These are phyloP conservation scores for Cercophora scortea DNA, from an alignment of 495 filamentous ascomycete species.

Conservation along the genomic window DNA sequence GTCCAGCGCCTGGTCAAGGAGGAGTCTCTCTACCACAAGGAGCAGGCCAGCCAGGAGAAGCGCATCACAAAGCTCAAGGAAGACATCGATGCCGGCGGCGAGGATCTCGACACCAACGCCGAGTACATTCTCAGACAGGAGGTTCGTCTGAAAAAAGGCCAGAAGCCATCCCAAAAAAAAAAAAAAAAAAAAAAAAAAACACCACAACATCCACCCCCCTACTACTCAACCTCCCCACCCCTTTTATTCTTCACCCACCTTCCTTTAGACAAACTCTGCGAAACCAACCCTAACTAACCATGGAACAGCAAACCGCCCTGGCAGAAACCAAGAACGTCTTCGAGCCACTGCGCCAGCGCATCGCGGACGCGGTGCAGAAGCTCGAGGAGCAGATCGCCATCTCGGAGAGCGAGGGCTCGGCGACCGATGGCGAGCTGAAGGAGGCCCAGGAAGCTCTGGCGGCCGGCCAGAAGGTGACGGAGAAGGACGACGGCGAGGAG, in stretches of 20 bases:
- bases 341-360: constrained; percentile 55
- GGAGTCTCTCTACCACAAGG: constrained; percentile 80
- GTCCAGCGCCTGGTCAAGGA: constrained; percentile 84
- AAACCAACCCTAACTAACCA: constrained; percentile 15
- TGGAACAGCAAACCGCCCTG: constrained; percentile 60
- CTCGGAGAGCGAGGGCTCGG: constrained; percentile 49
- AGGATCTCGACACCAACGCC: constrained; percentile 53
- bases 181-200: background rate
- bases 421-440: constrained; percentile 51
- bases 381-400: constrained; percentile 52
- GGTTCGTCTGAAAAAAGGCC: constrained; percentile 40
- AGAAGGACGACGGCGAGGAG: constrained; percentile 4
- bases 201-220: background rate
- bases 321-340: constrained; percentile 80
- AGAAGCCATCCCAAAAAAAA: no score
- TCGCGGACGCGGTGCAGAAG: constrained; percentile 56
- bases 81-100: constrained; percentile 29
- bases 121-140: constrained; percentile 74
- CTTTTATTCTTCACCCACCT: background rate
- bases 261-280: background rate
- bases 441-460: constrained; percentile 48
- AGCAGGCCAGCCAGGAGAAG: constrained; percentile 62
- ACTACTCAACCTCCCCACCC: background rate
- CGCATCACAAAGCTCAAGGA: constrained; percentile 62
- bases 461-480: constrained; percentile 30